Base-by-base conservation (phyloP, 1,284 basidiomycete genomes). In the Leccinum solheimii region DNA sequence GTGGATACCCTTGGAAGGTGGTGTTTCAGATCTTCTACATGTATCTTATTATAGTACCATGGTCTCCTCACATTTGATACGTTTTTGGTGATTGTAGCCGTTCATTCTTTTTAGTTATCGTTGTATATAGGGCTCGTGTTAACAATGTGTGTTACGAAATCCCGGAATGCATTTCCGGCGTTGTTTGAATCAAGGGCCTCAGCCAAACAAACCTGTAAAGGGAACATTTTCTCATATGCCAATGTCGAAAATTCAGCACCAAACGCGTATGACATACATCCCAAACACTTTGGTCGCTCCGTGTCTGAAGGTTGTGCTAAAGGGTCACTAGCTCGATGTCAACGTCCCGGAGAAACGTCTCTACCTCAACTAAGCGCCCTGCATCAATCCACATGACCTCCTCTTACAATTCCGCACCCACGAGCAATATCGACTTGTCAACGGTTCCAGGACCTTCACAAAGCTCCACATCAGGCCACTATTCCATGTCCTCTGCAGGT, bases 341-440 rank as follows among this genome's bases (percentile, higher is more conserved):
- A 26, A 74, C 68, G 6, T 65, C 72, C 19, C 73, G 75, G 40
- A 68, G 75, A 23, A 65, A 38, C 36, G 49, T 64, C 14, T 51
- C 63, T 13, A 2, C 56, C n/a, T 55, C 64, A 19, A 56, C 63
- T 0, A 76, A 75, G 56, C 67, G 72, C 2, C 21, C 55, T 27
- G 59, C 63, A 11, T 32, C 50, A 14, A 52, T 50, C 43, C 63
- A 64, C 57, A 61, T 60, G 49, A 55, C 68, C 8, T 34, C 60
- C 43, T 34, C 23, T n/a, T 32, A 32, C 19, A 52, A 51, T n/a
- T 58, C 52, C 13, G 19, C 63, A 0, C 55, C 54, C 48, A 21
- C 62, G 16, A 60, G 51, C 19, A 57, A 51, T 43, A 50, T 59
- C 55, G 72, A 72, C 26, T 51, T 66, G 56, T 63, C 65, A 0